These are phyloP conservation scores for Oryza brachyantha DNA, from an alignment of 176 grass and related monocot genomes.

Conservation along the genomic window DNA sequence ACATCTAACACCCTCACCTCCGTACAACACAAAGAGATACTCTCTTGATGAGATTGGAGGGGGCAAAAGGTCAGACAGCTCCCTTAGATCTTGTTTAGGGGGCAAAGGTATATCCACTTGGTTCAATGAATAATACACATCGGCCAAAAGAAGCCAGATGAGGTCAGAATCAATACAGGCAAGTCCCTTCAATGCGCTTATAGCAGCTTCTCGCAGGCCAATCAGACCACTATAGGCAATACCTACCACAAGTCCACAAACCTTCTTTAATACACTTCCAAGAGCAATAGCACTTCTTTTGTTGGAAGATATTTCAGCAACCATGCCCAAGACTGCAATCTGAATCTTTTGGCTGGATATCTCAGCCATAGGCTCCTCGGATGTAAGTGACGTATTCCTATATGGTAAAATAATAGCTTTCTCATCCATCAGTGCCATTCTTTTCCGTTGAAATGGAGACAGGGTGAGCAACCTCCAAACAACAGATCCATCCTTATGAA, in stretches of 20 bases:
- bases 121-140: slow-evolving; percentile 78
- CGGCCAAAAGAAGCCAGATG: slow-evolving; percentile 88
- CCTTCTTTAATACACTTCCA: slow-evolving; percentile 69
- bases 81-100: slow-evolving; percentile 35
- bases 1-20: slow-evolving; percentile 62
- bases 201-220: slow-evolving; percentile 60
- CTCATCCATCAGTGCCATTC: slow-evolving; percentile 37
- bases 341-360: slow-evolving; percentile 93
- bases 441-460: slow-evolving; percentile 69
- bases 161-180: slow-evolving; percentile 78
- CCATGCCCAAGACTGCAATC: slow-evolving; percentile 76
- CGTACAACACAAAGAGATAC: slow-evolving; percentile 76
- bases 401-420: slow-evolving; percentile 84
- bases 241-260: slow-evolving; percentile 84
- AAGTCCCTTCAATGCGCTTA: slow-evolving; percentile 68
- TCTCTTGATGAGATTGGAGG: slow-evolving; percentile 57
- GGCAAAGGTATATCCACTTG: slow-evolving; percentile 44
- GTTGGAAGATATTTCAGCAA: slow-evolving; percentile 56
- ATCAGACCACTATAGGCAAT: slow-evolving; percentile 68
- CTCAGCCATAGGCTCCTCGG: slow-evolving; percentile 80
- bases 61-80: slow-evolving; percentile 65
- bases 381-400: slow-evolving; percentile 50
- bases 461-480: slow-evolving; percentile 76
- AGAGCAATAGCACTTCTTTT: slow-evolving; percentile 69
- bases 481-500: slow-evolving; percentile 73